Evolutionary conservation across 352 stramenopile genomes (phyloP).

Genomic region (Phytophthora aleatoria): DNA sequence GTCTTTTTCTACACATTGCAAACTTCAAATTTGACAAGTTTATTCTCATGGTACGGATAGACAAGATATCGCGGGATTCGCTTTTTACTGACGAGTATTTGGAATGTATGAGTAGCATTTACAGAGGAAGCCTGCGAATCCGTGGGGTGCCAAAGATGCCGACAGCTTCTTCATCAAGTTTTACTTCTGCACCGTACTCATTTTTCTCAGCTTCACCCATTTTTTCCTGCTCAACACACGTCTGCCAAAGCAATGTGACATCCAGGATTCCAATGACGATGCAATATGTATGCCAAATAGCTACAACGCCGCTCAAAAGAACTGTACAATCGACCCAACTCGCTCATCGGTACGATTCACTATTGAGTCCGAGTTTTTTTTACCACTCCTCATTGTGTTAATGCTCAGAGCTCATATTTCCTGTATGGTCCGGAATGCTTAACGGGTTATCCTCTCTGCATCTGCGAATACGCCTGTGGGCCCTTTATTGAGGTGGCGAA

Average conservation of each 20-base stretch:
- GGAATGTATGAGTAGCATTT: constrained; percentile 40
- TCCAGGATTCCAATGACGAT: constrained; percentile 49
- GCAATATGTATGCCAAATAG: constrained; percentile 40
- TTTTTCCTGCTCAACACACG: constrained; percentile 57
- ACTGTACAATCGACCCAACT: constrained; percentile 39
- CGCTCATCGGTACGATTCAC: constrained; percentile 38
- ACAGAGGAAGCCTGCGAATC: constrained; percentile 73
- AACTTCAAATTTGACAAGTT: constrained; percentile 88
- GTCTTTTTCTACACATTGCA: constrained; percentile 59
- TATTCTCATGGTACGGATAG: constrained; percentile 56
- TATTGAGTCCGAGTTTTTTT: neutral
- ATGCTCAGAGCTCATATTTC: constrained; percentile 57
- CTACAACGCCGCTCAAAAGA: constrained; percentile 35
- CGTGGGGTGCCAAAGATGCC: constrained; percentile 77
- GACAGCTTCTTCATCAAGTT: constrained; percentile 90
- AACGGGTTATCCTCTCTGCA: constrained; percentile 58
- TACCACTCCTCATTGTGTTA: constrained; percentile 8
- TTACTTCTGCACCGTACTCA: constrained; percentile 73
- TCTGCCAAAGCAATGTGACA: constrained; percentile 59
- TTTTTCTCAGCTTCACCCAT: constrained; percentile 67
- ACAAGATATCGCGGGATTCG: no score
- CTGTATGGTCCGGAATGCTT: constrained; percentile 37
- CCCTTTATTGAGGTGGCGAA: constrained; percentile 50
- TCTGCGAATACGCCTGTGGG: constrained; percentile 66
- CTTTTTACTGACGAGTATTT: neutral